These are phyloP conservation scores for Corymbia citriodora DNA, from an alignment of 441 rosid species.

Conservation along the genomic window DNA sequence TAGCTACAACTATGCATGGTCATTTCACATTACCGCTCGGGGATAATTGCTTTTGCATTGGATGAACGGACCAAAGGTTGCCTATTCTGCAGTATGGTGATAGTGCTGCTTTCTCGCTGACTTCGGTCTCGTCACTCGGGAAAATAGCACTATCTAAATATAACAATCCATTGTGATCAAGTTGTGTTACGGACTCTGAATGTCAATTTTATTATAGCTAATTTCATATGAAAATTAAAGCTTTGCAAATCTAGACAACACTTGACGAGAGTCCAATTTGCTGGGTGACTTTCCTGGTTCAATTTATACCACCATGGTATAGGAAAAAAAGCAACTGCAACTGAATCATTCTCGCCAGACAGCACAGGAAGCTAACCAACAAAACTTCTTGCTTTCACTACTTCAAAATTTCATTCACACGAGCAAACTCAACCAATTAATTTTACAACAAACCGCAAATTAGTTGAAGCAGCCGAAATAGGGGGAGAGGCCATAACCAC, in stretches of 20 bases:
- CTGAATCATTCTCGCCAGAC: background rate
- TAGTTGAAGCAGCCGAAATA: background rate
- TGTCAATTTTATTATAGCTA: background rate
- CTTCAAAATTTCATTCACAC: background rate
- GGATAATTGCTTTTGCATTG: background rate
- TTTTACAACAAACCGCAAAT: constrained; percentile 1
- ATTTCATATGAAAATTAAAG: background rate
- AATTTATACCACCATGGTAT: background rate
- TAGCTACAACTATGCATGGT: background rate
- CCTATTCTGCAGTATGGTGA: background rate
- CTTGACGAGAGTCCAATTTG: background rate
- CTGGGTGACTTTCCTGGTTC: background rate
- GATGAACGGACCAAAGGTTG: background rate
- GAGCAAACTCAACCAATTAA: background rate
- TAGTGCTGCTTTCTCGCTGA: background rate
- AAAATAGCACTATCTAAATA: background rate
- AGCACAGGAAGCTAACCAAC: background rate
- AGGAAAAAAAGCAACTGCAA: background rate
- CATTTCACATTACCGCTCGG: background rate
- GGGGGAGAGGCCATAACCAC: background rate
- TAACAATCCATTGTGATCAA: background rate
- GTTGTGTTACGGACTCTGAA: background rate
- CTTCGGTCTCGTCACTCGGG: background rate
- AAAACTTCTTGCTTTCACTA: background rate
- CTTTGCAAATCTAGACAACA: background rate